phyloP scores from a whole-genome alignment of 2,329 filamentous ascomycete genomes.

The Arthrinium phaeospermum region DNA sequence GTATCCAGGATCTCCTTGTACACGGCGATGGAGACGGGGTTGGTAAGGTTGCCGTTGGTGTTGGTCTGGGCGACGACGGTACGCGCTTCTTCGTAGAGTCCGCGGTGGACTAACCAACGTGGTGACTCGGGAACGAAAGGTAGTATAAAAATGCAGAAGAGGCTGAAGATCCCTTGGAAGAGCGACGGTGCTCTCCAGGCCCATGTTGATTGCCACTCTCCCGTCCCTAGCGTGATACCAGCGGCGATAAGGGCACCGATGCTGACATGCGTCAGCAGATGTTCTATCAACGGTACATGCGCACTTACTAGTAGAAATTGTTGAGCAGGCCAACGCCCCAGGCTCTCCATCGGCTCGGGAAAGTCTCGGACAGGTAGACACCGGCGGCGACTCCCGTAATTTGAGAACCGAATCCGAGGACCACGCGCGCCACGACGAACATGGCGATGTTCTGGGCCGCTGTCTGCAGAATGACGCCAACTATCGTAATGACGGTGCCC shows the following conservation, averaged over 20 bases:
- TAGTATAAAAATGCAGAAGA: constrained; percentile 48
- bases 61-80: constrained; percentile 47
- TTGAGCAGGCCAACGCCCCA: constrained; percentile 37
- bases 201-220: constrained; percentile 49
- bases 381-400: constrained; percentile 50
- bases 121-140: constrained; percentile 53
- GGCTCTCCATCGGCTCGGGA: constrained; percentile 48
- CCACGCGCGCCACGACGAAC: constrained; percentile 54
- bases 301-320: constrained; percentile 36
- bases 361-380: constrained; percentile 56
- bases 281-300: not conserved
- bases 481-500: constrained; percentile 46
- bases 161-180: constrained; percentile 45
- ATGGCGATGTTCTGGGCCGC: constrained; percentile 57
- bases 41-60: constrained; percentile 44
- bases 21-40: constrained; percentile 44
- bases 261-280: constrained; percentile 20
- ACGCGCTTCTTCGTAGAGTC: constrained; percentile 46
- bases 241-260: constrained; percentile 49
- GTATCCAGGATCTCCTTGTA: constrained; percentile 52
- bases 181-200: constrained; percentile 52
- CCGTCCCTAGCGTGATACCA: constrained; percentile 50
- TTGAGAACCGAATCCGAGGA: constrained; percentile 50
- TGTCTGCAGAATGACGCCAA: constrained; percentile 53
- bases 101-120: constrained; percentile 48